Percentiles rank a stretch among this genome's conserved stretches.
Conservation (phyloP, 2,329 filamentous ascomycete species). For the Colletotrichum simmondsii region DNA sequence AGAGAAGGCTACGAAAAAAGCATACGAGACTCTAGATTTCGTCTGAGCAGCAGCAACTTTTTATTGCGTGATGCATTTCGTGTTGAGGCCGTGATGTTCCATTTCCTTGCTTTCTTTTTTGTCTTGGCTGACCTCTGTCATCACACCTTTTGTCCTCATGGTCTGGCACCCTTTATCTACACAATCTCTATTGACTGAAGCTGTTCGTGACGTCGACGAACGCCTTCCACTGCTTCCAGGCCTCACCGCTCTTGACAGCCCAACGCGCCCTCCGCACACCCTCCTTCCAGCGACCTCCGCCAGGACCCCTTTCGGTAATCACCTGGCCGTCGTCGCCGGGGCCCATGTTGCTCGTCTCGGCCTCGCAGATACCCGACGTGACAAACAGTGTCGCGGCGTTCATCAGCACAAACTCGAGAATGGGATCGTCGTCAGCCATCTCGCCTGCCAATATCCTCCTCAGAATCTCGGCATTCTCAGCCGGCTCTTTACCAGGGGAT, state of each 20-base stretch:
- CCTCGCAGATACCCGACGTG: constrained; percentile 86
- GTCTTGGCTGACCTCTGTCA: not conserved
- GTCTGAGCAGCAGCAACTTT: not conserved
- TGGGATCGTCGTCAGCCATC: constrained; percentile 80
- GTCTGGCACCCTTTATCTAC: not conserved
- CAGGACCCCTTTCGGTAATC: constrained; percentile 84
- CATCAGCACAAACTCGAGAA: constrained; percentile 92
- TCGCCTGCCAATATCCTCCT: constrained; percentile 80
- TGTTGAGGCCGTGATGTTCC: constrained; percentile 15
- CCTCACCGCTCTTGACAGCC: constrained; percentile 87
- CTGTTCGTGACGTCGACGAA: constrained; percentile 87
- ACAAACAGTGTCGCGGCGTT: constrained; percentile 93
- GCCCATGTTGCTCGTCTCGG: constrained; percentile 83
- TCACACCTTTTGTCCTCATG: not conserved
- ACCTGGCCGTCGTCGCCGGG: constrained; percentile 83
- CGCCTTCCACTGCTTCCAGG: constrained; percentile 82
- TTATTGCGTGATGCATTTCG: not conserved
- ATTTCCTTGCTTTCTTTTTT: not conserved
- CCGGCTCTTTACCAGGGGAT: constrained; percentile 84
- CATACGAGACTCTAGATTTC: constrained; percentile 24
- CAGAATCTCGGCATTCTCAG: constrained; percentile 88
- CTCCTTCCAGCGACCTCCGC: constrained; percentile 93
- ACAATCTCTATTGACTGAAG: not conserved
- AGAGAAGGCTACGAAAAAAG: constrained; percentile 29
- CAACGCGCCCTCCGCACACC: constrained; percentile 87